A percentile compares a stretch with the other conserved stretches of the same genome.
phyloP scores from a whole-genome alignment of 2,329 filamentous ascomycete species.

The Juglanconis oblonga region DNA sequence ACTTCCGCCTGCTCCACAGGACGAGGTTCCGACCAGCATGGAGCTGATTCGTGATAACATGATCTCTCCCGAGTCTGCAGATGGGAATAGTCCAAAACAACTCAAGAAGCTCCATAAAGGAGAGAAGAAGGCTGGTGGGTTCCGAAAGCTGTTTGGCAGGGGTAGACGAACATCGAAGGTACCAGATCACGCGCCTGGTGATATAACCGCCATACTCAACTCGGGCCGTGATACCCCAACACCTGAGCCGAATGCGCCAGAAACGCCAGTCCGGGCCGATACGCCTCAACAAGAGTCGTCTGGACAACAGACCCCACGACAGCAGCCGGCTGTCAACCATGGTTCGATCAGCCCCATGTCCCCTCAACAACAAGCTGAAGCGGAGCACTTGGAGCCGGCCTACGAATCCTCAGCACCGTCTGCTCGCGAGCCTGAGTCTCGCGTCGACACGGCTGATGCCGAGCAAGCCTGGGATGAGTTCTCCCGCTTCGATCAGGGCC shows the following conservation, averaged over 20 bases:
- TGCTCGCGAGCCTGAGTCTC: constrained; percentile 50
- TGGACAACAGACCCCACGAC: neutral
- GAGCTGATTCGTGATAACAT: constrained; percentile 36
- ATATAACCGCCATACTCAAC: constrained; percentile 50
- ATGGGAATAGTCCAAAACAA: constrained; percentile 38
- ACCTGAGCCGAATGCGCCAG: neutral
- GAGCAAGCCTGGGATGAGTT: constrained; percentile 60
- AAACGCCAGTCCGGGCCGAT: constrained; percentile 3
- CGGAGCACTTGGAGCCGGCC: constrained; percentile 29
- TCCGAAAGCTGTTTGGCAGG: constrained; percentile 65
- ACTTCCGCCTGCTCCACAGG: constrained; percentile 37
- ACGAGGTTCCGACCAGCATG: constrained; percentile 28
- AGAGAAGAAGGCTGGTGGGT: constrained; percentile 36
- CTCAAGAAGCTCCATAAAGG: constrained; percentile 33
- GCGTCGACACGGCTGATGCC: constrained; percentile 57
- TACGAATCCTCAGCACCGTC: constrained; percentile 38
- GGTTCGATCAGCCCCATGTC: constrained; percentile 12
- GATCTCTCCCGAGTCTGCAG: constrained; percentile 37
- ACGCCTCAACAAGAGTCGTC: constrained; percentile 15
- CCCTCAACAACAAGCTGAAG: constrained; percentile 23
- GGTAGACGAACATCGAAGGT: constrained; percentile 59
- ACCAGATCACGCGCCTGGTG: constrained; percentile 50
- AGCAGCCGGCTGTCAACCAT: neutral
- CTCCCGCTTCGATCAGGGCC: constrained; percentile 80
- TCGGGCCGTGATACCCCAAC: constrained; percentile 26